Percentiles rank a stretch among this genome's conserved stretches.
phyloP scores from a whole-genome alignment of 2,329 filamentous ascomycete species.

The Zopfia rhizophila region DNA sequence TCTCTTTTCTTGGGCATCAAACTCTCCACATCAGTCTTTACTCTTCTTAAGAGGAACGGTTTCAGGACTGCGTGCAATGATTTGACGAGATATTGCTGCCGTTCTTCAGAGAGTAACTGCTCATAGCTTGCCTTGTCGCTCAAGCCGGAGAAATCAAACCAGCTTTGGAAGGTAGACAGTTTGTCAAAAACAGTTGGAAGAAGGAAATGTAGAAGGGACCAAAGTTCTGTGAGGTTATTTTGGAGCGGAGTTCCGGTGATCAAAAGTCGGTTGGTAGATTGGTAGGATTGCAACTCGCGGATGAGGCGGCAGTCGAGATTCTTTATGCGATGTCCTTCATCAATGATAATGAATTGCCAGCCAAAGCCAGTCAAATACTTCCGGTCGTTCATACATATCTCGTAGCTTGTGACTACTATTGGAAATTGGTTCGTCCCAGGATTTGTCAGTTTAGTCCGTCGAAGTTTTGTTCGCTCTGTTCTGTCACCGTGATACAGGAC shows the following conservation, averaged over 20 bases:
- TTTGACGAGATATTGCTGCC: constrained; percentile 80
- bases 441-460: constrained; percentile 75
- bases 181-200: constrained; percentile 93
- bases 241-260: constrained; percentile 96
- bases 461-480: constrained; percentile 78
- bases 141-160: constrained; percentile 96
- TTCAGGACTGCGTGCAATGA: constrained; percentile 95
- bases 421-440: constrained; percentile 80
- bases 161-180: constrained; percentile 90
- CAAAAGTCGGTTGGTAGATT: constrained; percentile 87
- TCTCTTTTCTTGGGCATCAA: constrained; percentile 96
- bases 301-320: constrained; percentile 95
- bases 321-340: constrained; percentile 97
- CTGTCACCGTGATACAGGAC: constrained; percentile 91
- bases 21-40: constrained; percentile 93
- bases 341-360: constrained; percentile 98
- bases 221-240: constrained; percentile 93
- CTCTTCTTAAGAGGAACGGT: constrained; percentile 83
- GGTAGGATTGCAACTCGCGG: constrained; percentile 85
- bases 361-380: constrained; percentile 83
- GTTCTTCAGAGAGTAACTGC: constrained; percentile 80
- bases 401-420: constrained; percentile 93
- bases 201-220: constrained; percentile 94
- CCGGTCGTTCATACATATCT: constrained; percentile 93
- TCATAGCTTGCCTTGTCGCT: constrained; percentile 83